phyloP scores from a whole-genome alignment of 768 basidiomycete species.

The Mycena polygramma region DNA sequence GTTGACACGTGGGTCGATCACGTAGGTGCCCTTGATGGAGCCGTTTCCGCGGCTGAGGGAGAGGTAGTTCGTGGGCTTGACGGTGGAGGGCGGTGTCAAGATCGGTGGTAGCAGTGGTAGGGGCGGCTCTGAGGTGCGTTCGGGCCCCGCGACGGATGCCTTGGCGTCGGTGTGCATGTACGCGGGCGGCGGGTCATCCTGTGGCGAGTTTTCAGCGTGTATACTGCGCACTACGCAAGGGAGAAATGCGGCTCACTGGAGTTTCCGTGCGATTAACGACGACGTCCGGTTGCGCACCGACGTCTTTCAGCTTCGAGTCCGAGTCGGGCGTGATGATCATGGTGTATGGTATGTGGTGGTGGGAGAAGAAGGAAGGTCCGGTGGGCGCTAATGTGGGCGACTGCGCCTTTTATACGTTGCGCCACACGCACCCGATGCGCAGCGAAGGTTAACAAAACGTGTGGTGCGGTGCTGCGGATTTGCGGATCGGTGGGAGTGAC shows the following conservation, averaged over 20 bases:
- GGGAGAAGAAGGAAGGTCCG: no score
- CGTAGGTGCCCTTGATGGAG: slow-evolving; percentile 53
- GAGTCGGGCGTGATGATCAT: slow-evolving; percentile 30
- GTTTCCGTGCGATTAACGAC: slow-evolving; percentile 24
- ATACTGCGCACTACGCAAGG: no score
- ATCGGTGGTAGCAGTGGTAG: not conserved
- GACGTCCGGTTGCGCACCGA: not conserved
- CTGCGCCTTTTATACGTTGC: slow-evolving; percentile 18
- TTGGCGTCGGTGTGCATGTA: slow-evolving; percentile 5
- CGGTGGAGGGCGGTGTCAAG: not conserved
- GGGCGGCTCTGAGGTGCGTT: not conserved
- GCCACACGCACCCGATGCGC: not conserved
- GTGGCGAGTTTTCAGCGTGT: not conserved
- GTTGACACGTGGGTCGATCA: slow-evolving; percentile 56
- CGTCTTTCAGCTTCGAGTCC: slow-evolving; percentile 19
- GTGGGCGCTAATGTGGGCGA: not conserved
- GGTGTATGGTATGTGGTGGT: not conserved
- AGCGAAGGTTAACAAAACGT: slow-evolving; percentile 2
- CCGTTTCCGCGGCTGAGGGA: slow-evolving; percentile 46
- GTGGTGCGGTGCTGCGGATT: slow-evolving; percentile 5
- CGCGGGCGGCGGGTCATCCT: slow-evolving; percentile 35
- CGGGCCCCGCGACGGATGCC: no score
- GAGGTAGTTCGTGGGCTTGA: slow-evolving; percentile 51
- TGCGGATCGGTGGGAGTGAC: not conserved
- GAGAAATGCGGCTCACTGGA: not conserved